phyloP scores from a whole-genome alignment of 257 asterid genomes.

The Cruciata laevipes region DNA sequence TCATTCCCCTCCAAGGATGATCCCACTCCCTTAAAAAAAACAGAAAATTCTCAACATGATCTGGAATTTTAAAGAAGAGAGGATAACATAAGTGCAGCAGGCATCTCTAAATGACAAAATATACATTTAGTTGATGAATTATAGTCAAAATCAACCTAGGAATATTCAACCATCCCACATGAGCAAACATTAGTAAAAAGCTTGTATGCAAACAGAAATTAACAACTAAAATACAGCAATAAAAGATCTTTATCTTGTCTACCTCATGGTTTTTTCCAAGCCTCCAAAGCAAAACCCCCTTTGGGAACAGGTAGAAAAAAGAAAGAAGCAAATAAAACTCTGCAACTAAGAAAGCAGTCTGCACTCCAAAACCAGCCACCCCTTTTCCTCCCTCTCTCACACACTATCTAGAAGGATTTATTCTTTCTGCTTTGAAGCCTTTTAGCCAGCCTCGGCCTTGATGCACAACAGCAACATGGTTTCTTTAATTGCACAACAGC shows the following conservation, averaged over 20 bases:
- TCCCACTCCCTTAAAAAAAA: not conserved
- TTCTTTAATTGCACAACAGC: too few species aligned
- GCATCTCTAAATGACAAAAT: not conserved
- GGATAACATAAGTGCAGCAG: not conserved
- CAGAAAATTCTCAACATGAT: slow-evolving; percentile 1
- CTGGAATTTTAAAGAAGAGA: not conserved
- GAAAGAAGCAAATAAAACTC: too few species aligned
- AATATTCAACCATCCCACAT: slow-evolving; percentile 3
- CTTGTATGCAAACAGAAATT: slow-evolving; percentile 28
- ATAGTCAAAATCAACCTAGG: slow-evolving; percentile 14
- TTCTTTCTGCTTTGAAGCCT: slow-evolving; percentile 13
- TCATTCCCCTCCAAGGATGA: not conserved
- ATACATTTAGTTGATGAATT: slow-evolving; percentile 1
- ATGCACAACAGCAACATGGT: slow-evolving; percentile 18
- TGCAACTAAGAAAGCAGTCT: slow-evolving; percentile 17
- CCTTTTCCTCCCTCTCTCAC: not conserved
- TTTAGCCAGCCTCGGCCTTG: slow-evolving; percentile 24
- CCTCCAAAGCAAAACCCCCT: slow-evolving; percentile 38
- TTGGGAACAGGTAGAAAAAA: slow-evolving; percentile 26
- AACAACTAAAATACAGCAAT: slow-evolving; percentile 4
- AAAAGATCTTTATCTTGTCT: slow-evolving; percentile 10
- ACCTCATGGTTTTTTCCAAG: slow-evolving; percentile 38
- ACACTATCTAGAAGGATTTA: slow-evolving; percentile 10
- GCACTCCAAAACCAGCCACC: not conserved
- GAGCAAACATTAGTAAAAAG: slow-evolving; percentile 23